phyloP scores from a whole-genome alignment of 441 rosid species.

The Biscutella laevigata region DNA sequence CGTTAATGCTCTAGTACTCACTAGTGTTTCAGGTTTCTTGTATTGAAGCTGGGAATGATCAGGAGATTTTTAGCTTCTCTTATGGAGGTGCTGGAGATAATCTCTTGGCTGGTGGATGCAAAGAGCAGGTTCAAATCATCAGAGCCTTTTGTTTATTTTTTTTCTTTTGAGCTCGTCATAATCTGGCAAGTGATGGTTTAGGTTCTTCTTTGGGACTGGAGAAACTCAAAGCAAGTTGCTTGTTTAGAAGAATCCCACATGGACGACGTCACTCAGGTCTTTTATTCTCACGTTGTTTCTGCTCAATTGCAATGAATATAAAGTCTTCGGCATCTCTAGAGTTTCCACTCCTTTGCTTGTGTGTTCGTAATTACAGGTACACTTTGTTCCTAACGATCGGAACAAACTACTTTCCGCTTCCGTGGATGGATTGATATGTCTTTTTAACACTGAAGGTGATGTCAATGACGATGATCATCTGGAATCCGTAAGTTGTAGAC shows the following conservation, averaged over 20 bases:
- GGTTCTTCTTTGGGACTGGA: constrained; percentile 94
- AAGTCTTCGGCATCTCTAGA: background rate
- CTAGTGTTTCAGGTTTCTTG: constrained; percentile 58
- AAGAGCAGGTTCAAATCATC: constrained; percentile 95
- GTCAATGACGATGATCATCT: constrained; percentile 79
- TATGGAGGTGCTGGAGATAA: constrained; percentile 60
- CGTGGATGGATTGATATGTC: constrained; percentile 79
- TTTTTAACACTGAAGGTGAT: constrained; percentile 62
- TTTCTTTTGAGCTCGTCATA: too few species aligned
- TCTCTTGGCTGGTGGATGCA: constrained; percentile 80
- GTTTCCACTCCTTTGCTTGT: background rate
- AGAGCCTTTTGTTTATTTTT: too few species aligned
- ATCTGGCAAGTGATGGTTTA: constrained; percentile 20
- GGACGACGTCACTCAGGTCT: constrained; percentile 91
- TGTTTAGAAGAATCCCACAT: constrained; percentile 79
- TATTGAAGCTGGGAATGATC: constrained; percentile 38
- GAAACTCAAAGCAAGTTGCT: constrained; percentile 83
- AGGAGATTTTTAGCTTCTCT: constrained; percentile 71
- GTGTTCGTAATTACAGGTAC: constrained; percentile 42
- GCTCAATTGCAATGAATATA: background rate
- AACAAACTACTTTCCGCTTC: constrained; percentile 84
- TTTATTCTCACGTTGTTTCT: background rate
- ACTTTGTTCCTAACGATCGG: constrained; percentile 53
- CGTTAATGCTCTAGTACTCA: too few species aligned
- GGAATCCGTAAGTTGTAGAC: constrained; percentile 55